These are phyloP conservation scores for Phytophthora sp. DNA, from an alignment of 352 stramenopile genomes.

Conservation along the genomic window DNA sequence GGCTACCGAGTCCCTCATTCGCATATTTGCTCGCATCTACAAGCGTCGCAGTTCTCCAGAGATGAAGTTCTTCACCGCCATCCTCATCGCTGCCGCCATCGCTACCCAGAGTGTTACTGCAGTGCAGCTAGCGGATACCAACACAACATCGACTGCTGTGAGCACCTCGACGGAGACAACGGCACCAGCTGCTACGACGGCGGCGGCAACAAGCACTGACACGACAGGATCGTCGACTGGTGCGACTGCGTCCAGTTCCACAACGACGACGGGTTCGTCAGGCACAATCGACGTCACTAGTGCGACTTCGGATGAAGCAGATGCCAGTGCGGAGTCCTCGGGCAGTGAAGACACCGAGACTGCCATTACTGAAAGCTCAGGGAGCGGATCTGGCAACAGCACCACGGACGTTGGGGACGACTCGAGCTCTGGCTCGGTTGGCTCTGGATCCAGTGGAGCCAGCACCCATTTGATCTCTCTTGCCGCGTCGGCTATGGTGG, in stretches of 20 bases:
- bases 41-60: constrained; percentile 16
- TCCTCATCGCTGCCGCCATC: constrained; percentile 31
- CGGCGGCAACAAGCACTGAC: no score
- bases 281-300: not conserved
- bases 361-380: not conserved
- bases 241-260: no score
- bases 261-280: no score
- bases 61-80: constrained; percentile 44
- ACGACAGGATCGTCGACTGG: no score
- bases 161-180: not conserved
- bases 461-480: constrained; percentile 30
- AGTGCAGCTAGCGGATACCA: not conserved
- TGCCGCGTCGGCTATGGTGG: constrained; percentile 18
- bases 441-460: constrained; percentile 15
- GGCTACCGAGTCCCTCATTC: constrained; percentile 28
- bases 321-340: no score
- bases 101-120: constrained; percentile 18
- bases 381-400: constrained; percentile 22
- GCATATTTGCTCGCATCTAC: constrained; percentile 41
- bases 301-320: not conserved
- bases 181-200: not conserved
- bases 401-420: constrained; percentile 23
- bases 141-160: not conserved
- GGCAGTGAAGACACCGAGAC: not conserved
- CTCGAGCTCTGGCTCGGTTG: not conserved